phyloP scores from a whole-genome alignment of 169 alveolate genomes.

The Theileria parva region DNA sequence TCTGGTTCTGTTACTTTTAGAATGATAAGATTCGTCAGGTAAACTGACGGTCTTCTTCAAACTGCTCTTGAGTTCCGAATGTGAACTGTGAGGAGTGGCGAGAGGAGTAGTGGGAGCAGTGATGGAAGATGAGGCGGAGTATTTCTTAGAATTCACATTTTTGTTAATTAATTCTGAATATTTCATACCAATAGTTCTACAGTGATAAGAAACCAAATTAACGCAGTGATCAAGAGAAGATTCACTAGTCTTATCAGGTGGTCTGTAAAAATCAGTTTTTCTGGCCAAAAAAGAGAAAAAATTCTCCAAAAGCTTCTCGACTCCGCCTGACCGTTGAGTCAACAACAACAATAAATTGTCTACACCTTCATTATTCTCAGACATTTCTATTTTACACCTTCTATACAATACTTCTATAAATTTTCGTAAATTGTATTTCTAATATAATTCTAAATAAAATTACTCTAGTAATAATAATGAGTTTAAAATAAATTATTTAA shows the following conservation, averaged over 20 bases:
- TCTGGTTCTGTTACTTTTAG: not conserved
- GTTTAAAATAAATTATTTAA: not conserved
- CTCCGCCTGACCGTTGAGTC: constrained; percentile 92
- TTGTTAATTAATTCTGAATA: constrained; percentile 28
- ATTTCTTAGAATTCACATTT: constrained; percentile 21
- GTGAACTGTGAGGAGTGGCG: not conserved
- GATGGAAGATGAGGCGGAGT: not conserved
- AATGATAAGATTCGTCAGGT: not conserved
- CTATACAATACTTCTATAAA: not conserved
- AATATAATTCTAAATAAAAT: no score
- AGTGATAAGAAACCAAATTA: constrained; percentile 36
- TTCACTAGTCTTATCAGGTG: constrained; percentile 72
- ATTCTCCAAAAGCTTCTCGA: constrained; percentile 88
- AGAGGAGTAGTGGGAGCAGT: not conserved
- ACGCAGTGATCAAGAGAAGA: constrained; percentile 66
- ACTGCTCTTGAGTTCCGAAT: constrained; percentile 63
- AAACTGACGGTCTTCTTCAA: constrained; percentile 61
- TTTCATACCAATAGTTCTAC: constrained; percentile 48
- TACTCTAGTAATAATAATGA: not conserved
- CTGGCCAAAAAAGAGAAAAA: constrained; percentile 93
- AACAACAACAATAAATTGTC: constrained; percentile 88
- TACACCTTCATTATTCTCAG: constrained; percentile 47
- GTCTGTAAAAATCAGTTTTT: constrained; percentile 93
- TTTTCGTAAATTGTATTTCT: not conserved
- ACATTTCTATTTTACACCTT: constrained; percentile 48